These are phyloP conservation scores for Ceratocystis alfenasii DNA, from an alignment of 2,329 filamentous ascomycete species.

Conservation along the genomic window DNA sequence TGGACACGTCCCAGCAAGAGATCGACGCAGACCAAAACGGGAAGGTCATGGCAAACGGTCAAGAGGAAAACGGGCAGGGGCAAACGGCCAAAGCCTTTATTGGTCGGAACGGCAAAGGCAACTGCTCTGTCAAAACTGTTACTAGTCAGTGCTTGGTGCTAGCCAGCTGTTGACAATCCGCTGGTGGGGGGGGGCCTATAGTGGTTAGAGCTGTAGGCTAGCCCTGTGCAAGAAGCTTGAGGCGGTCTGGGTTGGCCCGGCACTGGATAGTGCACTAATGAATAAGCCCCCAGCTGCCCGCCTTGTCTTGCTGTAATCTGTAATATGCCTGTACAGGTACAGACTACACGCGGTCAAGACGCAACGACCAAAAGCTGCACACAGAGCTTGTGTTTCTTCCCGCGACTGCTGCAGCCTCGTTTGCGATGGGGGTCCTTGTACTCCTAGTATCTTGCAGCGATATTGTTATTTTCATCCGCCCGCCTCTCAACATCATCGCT, in stretches of 20 bases:
- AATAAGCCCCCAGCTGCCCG: neutral
- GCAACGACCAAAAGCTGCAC: neutral
- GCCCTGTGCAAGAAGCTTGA: neutral
- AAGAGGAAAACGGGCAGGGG: neutral
- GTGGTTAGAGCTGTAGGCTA: neutral
- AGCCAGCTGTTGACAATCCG: no score
- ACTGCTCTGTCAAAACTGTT: neutral
- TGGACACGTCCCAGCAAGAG: neutral
- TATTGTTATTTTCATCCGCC: no score
- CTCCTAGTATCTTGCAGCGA: no score
- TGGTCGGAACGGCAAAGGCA: neutral
- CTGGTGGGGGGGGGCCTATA: no score
- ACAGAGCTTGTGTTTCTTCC: no score
- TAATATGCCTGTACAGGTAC: neutral
- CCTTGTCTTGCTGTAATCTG: neutral
- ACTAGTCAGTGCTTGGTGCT: no score
- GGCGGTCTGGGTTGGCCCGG: neutral
- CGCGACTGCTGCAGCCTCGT: no score
- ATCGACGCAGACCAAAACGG: neutral
- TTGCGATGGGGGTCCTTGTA: no score
- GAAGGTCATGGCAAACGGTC: neutral
- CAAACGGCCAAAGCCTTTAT: neutral
- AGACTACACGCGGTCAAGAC: neutral
- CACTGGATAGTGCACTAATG: neutral
- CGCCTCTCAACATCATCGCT: no score